phyloP scores from a whole-genome alignment of 2,329 filamentous ascomycete species.

The Verticillium tricorpus region DNA sequence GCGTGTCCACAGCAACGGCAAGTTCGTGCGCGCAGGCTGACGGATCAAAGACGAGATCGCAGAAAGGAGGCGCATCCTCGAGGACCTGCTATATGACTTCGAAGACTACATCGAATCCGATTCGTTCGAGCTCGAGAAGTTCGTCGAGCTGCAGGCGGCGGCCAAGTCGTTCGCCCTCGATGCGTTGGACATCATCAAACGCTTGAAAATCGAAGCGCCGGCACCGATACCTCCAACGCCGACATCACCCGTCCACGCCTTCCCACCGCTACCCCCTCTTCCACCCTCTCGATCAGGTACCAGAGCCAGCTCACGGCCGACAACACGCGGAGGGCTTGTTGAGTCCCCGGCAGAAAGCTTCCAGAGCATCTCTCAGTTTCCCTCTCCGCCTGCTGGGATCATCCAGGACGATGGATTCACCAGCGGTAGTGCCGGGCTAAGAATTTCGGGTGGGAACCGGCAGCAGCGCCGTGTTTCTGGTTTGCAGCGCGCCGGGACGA shows the following conservation, averaged over 20 bases:
- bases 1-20: not conserved
- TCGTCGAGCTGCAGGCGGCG: slow-evolving; percentile 31
- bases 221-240: not conserved
- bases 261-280: not conserved
- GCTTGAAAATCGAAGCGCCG: slow-evolving; percentile 11
- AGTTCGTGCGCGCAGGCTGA: not conserved
- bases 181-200: slow-evolving; percentile 29
- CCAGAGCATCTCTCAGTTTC: slow-evolving; percentile 1
- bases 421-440: not conserved
- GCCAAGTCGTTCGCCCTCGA: slow-evolving; percentile 35
- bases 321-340: not conserved
- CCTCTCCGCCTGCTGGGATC: not conserved
- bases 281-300: not conserved
- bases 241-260: not conserved
- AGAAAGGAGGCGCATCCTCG: slow-evolving; percentile 23
- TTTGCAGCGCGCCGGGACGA: not conserved
- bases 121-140: slow-evolving; percentile 30
- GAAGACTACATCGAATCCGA: slow-evolving; percentile 35
- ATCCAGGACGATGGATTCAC: not conserved
- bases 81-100: slow-evolving; percentile 38
- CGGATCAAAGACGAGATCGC: slow-evolving; percentile 21
- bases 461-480: not conserved
- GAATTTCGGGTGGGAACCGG: not conserved
- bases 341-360: not conserved
- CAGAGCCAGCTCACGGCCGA: not conserved